Base-by-base conservation (phyloP, 495 filamentous ascomycete species). In the Cercophora scortea region DNA sequence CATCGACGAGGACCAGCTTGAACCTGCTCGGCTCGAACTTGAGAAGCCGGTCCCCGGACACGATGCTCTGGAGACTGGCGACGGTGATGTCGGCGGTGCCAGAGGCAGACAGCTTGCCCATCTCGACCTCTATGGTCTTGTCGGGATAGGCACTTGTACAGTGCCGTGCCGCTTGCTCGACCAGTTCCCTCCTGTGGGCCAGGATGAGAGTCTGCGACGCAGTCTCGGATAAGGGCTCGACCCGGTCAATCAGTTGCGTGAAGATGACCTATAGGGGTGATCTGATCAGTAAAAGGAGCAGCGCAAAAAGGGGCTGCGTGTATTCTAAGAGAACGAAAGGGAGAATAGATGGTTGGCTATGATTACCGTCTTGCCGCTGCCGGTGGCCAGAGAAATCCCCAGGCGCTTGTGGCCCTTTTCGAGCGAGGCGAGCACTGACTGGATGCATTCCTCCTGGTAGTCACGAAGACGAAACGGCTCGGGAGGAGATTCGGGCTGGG, bases 1-100 rank as follows among this genome's bases (percentile, higher is more conserved):
- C 93, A 59, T 99, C 93, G 7, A 99, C 92, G 12, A 99, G 76
- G 3, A 99, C 69, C 0, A 99, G 80, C 65, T 99, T 99, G 75
- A 92, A 96, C 17, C 69, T 68, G 2, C 53, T 66, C 0, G 90
- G 87, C 53, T 96, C 82, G 59, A 90, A 97, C 57, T 95, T 96
- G 34, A 60, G 46, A 12, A 96, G 76, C 32, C 93, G 78, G 44
- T 90, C 82, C 13, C 79, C 75, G 4, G 85, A 90, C 0, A 74
- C 78, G 42, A 99, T 80, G 54, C 86, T 94, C 57, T 84, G 80
- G 33, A 97, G 73, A 5, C 90, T 95, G n/a, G 92, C 94, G 48
- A 97, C 77, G 10, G 92, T 96, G 58, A 99, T 95, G 65, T 97
- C 93, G 36, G 91, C 93, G 4, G 63, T 52, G 9, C 90, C 90